Conservation (phyloP, 257 asterid genomes). For the Linaria vulgaris region DNA sequence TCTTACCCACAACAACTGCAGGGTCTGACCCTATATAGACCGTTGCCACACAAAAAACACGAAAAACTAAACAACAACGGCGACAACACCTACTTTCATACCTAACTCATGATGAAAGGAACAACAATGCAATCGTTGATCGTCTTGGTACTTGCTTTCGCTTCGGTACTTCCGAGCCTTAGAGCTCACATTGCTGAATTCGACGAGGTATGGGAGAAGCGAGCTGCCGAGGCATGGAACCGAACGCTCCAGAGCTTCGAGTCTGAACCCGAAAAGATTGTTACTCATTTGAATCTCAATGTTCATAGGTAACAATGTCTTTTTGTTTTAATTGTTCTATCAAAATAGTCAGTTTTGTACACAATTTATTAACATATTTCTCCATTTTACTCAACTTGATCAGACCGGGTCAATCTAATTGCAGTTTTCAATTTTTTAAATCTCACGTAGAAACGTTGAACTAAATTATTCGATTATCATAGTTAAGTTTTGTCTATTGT, state of each 20-base stretch:
- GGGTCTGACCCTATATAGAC: conserved; percentile 5
- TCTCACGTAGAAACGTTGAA: too few species aligned
- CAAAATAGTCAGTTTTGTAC: too few species aligned
- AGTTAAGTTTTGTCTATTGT: too few species aligned
- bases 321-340: too few species aligned
- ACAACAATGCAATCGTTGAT: not conserved
- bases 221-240: conserved; percentile 40
- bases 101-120: not conserved
- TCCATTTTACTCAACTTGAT: too few species aligned
- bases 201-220: conserved; percentile 41
- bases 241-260: conserved; percentile 32
- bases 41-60: conserved; percentile 3
- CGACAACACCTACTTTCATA: not conserved
- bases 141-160: conserved; percentile 11
- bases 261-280: conserved; percentile 34
- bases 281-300: conserved; percentile 27
- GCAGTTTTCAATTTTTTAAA: too few species aligned
- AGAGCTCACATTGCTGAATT: conserved; percentile 8
- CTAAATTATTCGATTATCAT: too few species aligned
- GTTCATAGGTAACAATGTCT: conserved; percentile 24
- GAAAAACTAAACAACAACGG: too few species aligned
- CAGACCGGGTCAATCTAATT: too few species aligned
- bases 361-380: too few species aligned
- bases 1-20: not conserved
- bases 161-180: conserved; percentile 11